These are phyloP conservation scores for Cladobotryum protrusum DNA, from an alignment of 2,329 filamentous ascomycete species.

Conservation along the genomic window DNA sequence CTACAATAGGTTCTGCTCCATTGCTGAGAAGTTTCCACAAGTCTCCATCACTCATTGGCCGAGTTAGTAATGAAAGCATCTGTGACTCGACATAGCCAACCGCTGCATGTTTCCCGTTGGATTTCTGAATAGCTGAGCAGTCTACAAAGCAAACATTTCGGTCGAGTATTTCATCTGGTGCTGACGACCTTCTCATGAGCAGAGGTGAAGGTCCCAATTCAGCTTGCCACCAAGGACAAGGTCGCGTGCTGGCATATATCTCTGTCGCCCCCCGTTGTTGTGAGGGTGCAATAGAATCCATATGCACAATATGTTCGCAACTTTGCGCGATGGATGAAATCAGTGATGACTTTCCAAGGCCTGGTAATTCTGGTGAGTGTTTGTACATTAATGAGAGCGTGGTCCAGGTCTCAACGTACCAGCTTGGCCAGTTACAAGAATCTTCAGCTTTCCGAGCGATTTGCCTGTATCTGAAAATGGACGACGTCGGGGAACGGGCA, in stretches of 20 bases:
- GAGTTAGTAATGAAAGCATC: slow-evolving; percentile 23
- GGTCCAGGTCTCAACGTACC: slow-evolving; percentile 43
- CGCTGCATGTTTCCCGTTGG: slow-evolving; percentile 42
- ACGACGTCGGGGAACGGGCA: slow-evolving; percentile 80
- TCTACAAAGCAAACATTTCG: slow-evolving; percentile 93
- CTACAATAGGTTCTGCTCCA: slow-evolving; percentile 75
- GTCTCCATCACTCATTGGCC: slow-evolving; percentile 65
- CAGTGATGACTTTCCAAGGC: slow-evolving; percentile 81
- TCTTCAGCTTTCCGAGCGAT: slow-evolving; percentile 75
- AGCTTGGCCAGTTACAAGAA: slow-evolving; percentile 76
- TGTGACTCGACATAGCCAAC: slow-evolving; percentile 63
- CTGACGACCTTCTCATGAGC: slow-evolving; percentile 54
- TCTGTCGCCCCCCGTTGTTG: slow-evolving; percentile 46
- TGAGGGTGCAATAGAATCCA: slow-evolving; percentile 57
- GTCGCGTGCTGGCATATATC: slow-evolving; percentile 71
- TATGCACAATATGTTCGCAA: slow-evolving; percentile 89
- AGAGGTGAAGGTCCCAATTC: slow-evolving; percentile 58
- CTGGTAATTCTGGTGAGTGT: slow-evolving; percentile 35
- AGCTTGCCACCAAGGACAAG: slow-evolving; percentile 87
- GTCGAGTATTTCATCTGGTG: slow-evolving; percentile 71
- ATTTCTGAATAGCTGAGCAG: slow-evolving; percentile 56
- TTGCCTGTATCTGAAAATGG: slow-evolving; percentile 88
- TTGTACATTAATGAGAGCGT: background rate
- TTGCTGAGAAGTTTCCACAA: slow-evolving; percentile 72
- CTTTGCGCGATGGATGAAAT: slow-evolving; percentile 81